Evolutionary conservation across 2,329 filamentous ascomycete species (phyloP).

Genomic region (Aspergillus proliferans): DNA sequence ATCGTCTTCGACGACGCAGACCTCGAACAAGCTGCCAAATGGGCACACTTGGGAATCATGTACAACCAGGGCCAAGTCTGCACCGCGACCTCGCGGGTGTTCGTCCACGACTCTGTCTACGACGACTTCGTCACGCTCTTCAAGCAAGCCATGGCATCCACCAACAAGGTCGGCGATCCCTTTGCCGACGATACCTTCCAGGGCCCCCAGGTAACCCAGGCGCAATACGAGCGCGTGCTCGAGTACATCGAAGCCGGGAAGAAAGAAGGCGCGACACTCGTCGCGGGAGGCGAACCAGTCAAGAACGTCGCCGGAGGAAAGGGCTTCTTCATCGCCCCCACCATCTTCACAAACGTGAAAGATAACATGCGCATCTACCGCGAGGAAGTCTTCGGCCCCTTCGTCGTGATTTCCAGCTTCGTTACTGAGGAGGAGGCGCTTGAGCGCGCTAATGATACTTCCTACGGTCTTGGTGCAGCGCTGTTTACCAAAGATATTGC

Average conservation of each 20-base stretch:
- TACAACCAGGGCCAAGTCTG: slow-evolving; percentile 33
- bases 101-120: slow-evolving; percentile 51
- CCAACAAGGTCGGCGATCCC: slow-evolving; percentile 32
- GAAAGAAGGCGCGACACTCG: slow-evolving; percentile 62
- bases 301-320: slow-evolving; percentile 52
- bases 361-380: slow-evolving; percentile 54
- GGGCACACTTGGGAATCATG: slow-evolving; percentile 55
- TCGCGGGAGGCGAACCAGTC: slow-evolving; percentile 55
- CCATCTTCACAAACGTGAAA: slow-evolving; percentile 53
- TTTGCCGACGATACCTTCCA: slow-evolving; percentile 33
- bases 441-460: slow-evolving; percentile 51
- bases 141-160: slow-evolving; percentile 24
- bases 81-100: slow-evolving; percentile 38
- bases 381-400: slow-evolving; percentile 60
- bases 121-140: slow-evolving; percentile 28
- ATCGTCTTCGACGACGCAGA: slow-evolving; percentile 62
- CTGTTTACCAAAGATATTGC: slow-evolving; percentile 51
- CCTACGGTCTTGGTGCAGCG: slow-evolving; percentile 30
- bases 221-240: slow-evolving; percentile 49
- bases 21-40: slow-evolving; percentile 62
- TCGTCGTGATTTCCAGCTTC: slow-evolving; percentile 54
- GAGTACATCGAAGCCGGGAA: slow-evolving; percentile 65
- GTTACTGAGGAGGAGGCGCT: slow-evolving; percentile 55
- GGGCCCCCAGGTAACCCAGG: slow-evolving; percentile 31
- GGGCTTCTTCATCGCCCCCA: slow-evolving; percentile 60